phyloP scores from a whole-genome alignment of 169 alveolate species.

The Cryptosporidium muris region DNA sequence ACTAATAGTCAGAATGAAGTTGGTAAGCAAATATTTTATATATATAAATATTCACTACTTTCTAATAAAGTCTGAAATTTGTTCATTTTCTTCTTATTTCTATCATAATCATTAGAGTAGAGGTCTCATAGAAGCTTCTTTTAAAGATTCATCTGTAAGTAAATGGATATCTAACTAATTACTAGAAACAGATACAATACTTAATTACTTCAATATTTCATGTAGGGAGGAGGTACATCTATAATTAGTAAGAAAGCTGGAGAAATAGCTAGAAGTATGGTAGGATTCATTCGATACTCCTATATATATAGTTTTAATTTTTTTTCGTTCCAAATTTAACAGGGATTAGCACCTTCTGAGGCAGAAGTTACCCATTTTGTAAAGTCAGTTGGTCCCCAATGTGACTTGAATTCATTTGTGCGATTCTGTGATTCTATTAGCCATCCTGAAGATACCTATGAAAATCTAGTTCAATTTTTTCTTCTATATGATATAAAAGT shows the following conservation, averaged over 20 bases:
- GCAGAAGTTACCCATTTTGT: constrained; percentile 28
- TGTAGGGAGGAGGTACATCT: constrained; percentile 53
- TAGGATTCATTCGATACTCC: background rate
- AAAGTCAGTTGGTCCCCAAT: constrained; percentile 28
- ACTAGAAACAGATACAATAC: too few species aligned
- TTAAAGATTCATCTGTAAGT: constrained; percentile 68
- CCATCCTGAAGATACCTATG: constrained; percentile 70
- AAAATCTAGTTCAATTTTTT: constrained; percentile 49
- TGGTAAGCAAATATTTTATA: too few species aligned
- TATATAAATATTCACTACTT: too few species aligned
- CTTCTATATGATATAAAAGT: constrained; percentile 51
- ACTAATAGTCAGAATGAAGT: too few species aligned
- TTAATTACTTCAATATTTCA: background rate
- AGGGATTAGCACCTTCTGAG: constrained; percentile 67
- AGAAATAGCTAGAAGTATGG: constrained; percentile 69
- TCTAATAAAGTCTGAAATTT: too few species aligned
- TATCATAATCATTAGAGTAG: background rate
- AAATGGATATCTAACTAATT: background rate
- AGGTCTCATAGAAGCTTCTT: constrained; percentile 43
- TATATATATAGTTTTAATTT: background rate
- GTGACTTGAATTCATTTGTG: constrained; percentile 28
- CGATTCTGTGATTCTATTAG: constrained; percentile 40
- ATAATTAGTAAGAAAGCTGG: constrained; percentile 44
- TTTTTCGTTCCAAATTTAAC: background rate
- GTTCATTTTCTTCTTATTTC: too few species aligned